phyloP scores from a whole-genome alignment of 495 filamentous ascomycete genomes.

The Tuber calosporum region DNA sequence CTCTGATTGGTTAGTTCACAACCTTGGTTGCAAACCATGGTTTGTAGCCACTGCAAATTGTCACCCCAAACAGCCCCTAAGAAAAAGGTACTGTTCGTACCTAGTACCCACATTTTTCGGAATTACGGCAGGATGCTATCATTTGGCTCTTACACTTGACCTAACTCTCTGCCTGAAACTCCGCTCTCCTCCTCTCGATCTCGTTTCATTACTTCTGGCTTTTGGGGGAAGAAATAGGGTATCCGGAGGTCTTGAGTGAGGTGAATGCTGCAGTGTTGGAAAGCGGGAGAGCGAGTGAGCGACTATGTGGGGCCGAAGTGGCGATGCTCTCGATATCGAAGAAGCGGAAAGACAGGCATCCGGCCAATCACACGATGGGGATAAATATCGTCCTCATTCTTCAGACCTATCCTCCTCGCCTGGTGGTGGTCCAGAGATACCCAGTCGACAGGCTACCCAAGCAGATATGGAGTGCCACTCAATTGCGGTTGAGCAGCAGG shows the following conservation, averaged over 20 bases:
- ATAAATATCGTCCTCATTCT: constrained; percentile 7
- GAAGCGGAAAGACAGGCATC: constrained; percentile 25
- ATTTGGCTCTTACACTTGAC: background rate
- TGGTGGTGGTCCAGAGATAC: constrained; percentile 1
- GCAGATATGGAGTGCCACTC: constrained; percentile 10
- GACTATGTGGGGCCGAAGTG: constrained; percentile 14
- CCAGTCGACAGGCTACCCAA: constrained; percentile 11
- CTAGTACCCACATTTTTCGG: background rate
- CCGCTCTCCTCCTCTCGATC: background rate
- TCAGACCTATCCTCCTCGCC: constrained; percentile 5
- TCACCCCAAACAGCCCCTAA: too few species aligned
- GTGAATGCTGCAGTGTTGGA: background rate
- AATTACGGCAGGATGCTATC: background rate
- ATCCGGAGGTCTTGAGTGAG: background rate
- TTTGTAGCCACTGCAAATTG: too few species aligned
- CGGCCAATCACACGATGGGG: background rate
- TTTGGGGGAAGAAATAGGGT: background rate
- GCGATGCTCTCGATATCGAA: constrained; percentile 19
- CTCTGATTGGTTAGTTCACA: too few species aligned
- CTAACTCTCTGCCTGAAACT: background rate
- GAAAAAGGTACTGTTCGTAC: background rate
- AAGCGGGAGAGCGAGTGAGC: background rate
- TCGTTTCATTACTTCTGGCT: background rate
- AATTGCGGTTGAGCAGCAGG: constrained; percentile 21
- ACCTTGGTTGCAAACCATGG: too few species aligned